These are phyloP conservation scores for Quercus engelmannii DNA, from an alignment of 306 rosid genomes.

Conservation along the genomic window DNA sequence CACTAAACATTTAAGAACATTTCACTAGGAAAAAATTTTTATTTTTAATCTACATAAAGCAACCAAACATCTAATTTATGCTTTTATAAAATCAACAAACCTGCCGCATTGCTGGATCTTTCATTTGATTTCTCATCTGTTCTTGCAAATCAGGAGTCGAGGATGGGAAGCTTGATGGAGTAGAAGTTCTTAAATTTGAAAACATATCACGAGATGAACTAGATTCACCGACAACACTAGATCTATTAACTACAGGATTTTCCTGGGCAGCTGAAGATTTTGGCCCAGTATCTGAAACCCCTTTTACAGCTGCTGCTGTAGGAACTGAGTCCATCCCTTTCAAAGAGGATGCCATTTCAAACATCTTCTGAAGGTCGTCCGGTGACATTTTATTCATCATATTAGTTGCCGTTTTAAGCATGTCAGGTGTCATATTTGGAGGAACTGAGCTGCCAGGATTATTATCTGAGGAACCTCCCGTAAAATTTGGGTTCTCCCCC, in stretches of 20 bases:
- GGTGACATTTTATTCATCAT: slow-evolving; percentile 83
- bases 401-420: slow-evolving; percentile 78
- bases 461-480: slow-evolving; percentile 40
- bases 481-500: slow-evolving; percentile 40
- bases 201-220: slow-evolving; percentile 40
- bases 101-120: slow-evolving; percentile 92
- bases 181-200: slow-evolving; percentile 46
- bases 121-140: slow-evolving; percentile 74
- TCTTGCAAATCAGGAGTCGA: slow-evolving; percentile 78
- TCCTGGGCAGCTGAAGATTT: slow-evolving; percentile 25
- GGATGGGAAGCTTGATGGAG: slow-evolving; percentile 59
- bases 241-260: slow-evolving; percentile 33
- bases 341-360: slow-evolving; percentile 72
- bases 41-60: neutral
- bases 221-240: slow-evolving; percentile 41
- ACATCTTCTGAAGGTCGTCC: slow-evolving; percentile 84
- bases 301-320: slow-evolving; percentile 28
- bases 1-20: no score
- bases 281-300: slow-evolving; percentile 29
- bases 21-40: neutral
- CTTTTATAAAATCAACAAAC: slow-evolving; percentile 40
- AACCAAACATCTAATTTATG: neutral
- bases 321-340: slow-evolving; percentile 53
- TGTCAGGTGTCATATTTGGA: slow-evolving; percentile 71
- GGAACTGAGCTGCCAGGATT: slow-evolving; percentile 47